A percentile compares a stretch with the other conserved stretches of the same genome.
These are phyloP conservation scores for Pichia nakasei DNA, from an alignment of 805 yeast genomes.

Conservation along the genomic window DNA sequence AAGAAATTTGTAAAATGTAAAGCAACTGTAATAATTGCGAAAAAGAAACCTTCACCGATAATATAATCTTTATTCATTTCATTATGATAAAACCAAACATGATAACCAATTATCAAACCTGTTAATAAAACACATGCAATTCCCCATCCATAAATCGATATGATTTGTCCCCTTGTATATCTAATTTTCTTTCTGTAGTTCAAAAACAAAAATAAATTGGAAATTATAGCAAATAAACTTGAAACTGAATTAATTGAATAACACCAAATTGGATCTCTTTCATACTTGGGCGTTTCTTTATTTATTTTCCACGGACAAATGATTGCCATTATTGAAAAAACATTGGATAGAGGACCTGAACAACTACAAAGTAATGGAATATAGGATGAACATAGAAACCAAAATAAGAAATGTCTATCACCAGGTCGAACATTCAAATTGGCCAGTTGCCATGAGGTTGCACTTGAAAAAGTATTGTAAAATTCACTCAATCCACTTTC, in stretches of 20 bases:
- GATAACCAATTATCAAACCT: constrained; percentile 34
- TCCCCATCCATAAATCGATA: constrained; percentile 59
- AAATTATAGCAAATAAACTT: constrained; percentile 52
- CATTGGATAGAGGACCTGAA: constrained; percentile 69
- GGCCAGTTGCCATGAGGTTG: constrained; percentile 24
- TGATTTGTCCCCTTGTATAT: constrained; percentile 52
- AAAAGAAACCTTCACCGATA: constrained; percentile 69
- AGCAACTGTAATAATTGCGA: constrained; percentile 55
- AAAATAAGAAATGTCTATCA: constrained; percentile 27
- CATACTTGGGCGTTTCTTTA: constrained; percentile 1
- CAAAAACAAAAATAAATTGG: constrained; percentile 60
- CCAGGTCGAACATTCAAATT: constrained; percentile 27
- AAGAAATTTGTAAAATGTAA: constrained; percentile 52
- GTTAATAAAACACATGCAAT: constrained; percentile 48
- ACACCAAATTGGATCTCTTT: constrained; percentile 27
- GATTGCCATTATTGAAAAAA: constrained; percentile 63
- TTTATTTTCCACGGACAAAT: constrained; percentile 51
- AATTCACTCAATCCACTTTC: constrained; percentile 15
- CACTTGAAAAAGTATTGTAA: constrained; percentile 21
- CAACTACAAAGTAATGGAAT: constrained; percentile 74
- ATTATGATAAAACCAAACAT: constrained; percentile 15
- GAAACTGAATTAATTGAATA: constrained; percentile 54
- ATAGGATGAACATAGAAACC: constrained; percentile 62
- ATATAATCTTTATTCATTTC: constrained; percentile 13
- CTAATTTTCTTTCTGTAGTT: constrained; percentile 55